Base-by-base conservation (phyloP, 2,329 filamentous ascomycete species). In the Colletotrichum sp. region DNA sequence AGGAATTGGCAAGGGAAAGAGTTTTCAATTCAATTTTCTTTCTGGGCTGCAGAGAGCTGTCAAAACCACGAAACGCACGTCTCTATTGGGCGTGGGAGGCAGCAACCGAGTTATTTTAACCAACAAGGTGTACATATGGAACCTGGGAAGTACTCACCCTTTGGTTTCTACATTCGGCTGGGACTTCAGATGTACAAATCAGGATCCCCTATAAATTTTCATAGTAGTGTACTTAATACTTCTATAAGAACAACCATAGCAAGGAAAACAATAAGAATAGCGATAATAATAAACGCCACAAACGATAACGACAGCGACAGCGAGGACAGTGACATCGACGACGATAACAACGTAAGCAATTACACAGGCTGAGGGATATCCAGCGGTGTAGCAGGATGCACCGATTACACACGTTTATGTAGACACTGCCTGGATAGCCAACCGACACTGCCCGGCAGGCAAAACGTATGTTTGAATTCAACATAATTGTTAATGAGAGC, bases 301-400 rank as follows among this genome's bases (percentile, higher is more conserved):
- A 0, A 36, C 3, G 13, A 36, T 16, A 16, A 36, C 34, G 14
- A 14, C 7, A 36, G 32, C 0, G 32, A 34, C 32, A 34, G 13
- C 32, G 13, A 34, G 12, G 14, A 39, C 36, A 39, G 16, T 14
- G 34, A 14, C 13, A 36, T 2, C 8, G 18, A 43, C 18, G 39
- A n/a, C 4, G 0, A 1, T 10, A 3, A 10, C 3, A 43, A n/a
- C 39, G 3, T 2, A 39, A 39, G 4, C 36, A 2, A 39, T 0
- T 9, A 39, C 14, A 7, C 34, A 16, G 14, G 13, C 34, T 4
- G 13, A 39, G 4, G 1, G 34, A 4, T 39, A 8, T 39, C 1
- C 18, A 43, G 18, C 1, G 39, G 3, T 43, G 4, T 10, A n/a
- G 39, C 18, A 43, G 5, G 18, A n/a, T 43, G 4, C 4, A n/a